Evolutionary conservation across 2,329 filamentous ascomycete species (phyloP).

Genomic region (Geosmithia flava): DNA sequence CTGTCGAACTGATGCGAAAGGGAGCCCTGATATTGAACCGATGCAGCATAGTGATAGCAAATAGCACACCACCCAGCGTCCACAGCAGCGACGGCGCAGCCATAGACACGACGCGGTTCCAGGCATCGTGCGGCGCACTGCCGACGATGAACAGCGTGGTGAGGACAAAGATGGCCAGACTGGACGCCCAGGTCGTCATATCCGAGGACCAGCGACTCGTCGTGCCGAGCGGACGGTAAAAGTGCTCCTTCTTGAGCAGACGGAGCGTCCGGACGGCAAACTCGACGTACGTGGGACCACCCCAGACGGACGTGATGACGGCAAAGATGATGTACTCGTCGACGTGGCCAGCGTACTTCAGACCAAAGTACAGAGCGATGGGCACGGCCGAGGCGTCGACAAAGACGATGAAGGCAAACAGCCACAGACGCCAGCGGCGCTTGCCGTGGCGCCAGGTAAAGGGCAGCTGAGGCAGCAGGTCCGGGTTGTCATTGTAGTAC

Average conservation of each 20-base stretch:
- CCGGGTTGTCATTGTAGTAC: conserved; percentile 24
- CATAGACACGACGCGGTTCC: conserved; percentile 36
- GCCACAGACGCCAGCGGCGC: conserved; percentile 28
- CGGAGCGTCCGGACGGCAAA: conserved; percentile 35
- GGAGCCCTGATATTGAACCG: conserved; percentile 33
- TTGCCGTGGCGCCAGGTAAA: conserved; percentile 27
- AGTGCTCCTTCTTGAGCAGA: conserved; percentile 33
- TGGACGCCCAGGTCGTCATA: conserved; percentile 31
- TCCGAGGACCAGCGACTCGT: conserved; percentile 35
- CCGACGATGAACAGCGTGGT: conserved; percentile 37
- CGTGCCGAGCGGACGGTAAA: conserved; percentile 36
- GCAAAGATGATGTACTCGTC: conserved; percentile 33
- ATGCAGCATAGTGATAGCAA: conserved; percentile 21
- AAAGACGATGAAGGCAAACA: conserved; percentile 35
- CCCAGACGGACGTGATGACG: conserved; percentile 41
- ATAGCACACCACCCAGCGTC: conserved; percentile 27
- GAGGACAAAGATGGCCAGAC: conserved; percentile 33
- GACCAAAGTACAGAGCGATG: conserved; percentile 38
- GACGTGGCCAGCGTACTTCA: conserved; percentile 26
- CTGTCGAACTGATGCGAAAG: conserved; percentile 51
- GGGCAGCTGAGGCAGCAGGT: conserved; percentile 24
- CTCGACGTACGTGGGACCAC: conserved; percentile 40
- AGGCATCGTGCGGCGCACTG: conserved; percentile 35
- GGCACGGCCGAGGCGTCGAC: conserved; percentile 30
- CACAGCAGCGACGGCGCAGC: conserved; percentile 38